Percentiles rank a stretch among this genome's conserved stretches.
These are phyloP conservation scores for Microbotryomycetes sp. DNA, from an alignment of 1,284 basidiomycete species.

Conservation along the genomic window DNA sequence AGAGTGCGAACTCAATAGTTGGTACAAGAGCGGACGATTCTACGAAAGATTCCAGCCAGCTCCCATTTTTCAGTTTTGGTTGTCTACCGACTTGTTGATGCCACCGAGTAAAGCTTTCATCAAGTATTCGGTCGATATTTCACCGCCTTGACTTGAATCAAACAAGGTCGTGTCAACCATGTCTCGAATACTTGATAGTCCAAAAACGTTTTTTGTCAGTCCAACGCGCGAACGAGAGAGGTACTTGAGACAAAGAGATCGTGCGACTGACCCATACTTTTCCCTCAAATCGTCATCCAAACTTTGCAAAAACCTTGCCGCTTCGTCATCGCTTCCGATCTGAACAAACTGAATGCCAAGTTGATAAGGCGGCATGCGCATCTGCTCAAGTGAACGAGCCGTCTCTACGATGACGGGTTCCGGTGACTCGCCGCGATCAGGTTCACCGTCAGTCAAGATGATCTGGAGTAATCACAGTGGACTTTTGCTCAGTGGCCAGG, in stretches of 20 bases:
- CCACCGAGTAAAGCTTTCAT: conserved; percentile 23
- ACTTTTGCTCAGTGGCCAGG: background rate
- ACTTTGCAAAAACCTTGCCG: conserved; percentile 8
- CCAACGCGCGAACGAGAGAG: too few relatives aligned
- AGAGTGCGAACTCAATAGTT: too few relatives aligned
- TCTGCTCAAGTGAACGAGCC: conserved; percentile 8
- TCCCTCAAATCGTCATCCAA: conserved; percentile 32
- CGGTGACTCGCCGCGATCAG: conserved; percentile 20
- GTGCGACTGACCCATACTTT: conserved; percentile 16
- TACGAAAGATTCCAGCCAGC: too few relatives aligned
- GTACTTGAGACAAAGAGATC: background rate
- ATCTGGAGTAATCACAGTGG: background rate
- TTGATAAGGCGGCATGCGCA: background rate
- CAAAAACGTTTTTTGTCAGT: background rate
- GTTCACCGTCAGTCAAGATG: conserved; percentile 16
- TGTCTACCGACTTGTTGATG: conserved; percentile 14
- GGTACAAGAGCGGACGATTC: too few relatives aligned
- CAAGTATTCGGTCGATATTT: conserved; percentile 6
- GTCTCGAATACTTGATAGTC: conserved; percentile 11
- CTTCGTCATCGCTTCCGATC: conserved; percentile 29
- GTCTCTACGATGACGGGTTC: conserved; percentile 28
- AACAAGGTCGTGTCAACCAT: conserved; percentile 33
- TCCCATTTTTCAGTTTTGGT: background rate
- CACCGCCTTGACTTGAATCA: background rate
- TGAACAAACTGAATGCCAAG: conserved; percentile 33